Evolutionary conservation across 2,329 filamentous ascomycete species (phyloP).

Genomic region (Bipolaris bicolor): DNA sequence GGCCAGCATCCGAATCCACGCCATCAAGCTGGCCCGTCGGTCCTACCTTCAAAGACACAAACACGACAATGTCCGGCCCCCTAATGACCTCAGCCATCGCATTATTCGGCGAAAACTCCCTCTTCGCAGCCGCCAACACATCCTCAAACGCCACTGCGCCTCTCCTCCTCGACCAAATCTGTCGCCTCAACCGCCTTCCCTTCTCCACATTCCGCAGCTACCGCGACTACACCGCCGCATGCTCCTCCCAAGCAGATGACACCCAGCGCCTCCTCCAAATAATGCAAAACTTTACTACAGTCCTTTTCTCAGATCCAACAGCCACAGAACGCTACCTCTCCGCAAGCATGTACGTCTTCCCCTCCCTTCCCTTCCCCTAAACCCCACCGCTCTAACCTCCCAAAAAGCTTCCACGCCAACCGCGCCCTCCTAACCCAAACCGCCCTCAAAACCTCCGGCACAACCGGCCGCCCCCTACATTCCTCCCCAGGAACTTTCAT

Average conservation of each 20-base stretch:
- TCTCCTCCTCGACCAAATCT: slow-evolving; percentile 3
- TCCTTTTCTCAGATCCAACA: not conserved
- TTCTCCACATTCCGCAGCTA: slow-evolving; percentile 7
- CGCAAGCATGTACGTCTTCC: not conserved
- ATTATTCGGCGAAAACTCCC: slow-evolving; percentile 11
- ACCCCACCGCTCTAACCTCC: not conserved
- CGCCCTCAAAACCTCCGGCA: slow-evolving; percentile 2
- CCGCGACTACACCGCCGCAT: not conserved
- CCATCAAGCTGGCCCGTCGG: not conserved
- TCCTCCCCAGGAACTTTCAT: slow-evolving; percentile 1
- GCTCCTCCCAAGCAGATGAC: not conserved
- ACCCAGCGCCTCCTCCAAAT: not conserved
- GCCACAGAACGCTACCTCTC: not conserved
- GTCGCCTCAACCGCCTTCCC: slow-evolving; percentile 8
- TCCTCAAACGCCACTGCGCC: not conserved
- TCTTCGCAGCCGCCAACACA: slow-evolving; percentile 3
- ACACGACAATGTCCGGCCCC: slow-evolving; percentile 9
- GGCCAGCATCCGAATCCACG: not conserved
- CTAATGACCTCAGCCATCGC: slow-evolving; percentile 12
- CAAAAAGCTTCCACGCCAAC: slow-evolving; percentile 10
- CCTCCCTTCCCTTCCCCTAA: not conserved
- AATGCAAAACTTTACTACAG: not conserved
- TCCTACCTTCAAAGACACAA: not conserved
- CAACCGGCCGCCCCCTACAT: slow-evolving; percentile 6
- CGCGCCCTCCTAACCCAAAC: slow-evolving; percentile 13